Conservation (phyloP, 257 asterid genomes). For the Phtheirospermum japonicum region DNA sequence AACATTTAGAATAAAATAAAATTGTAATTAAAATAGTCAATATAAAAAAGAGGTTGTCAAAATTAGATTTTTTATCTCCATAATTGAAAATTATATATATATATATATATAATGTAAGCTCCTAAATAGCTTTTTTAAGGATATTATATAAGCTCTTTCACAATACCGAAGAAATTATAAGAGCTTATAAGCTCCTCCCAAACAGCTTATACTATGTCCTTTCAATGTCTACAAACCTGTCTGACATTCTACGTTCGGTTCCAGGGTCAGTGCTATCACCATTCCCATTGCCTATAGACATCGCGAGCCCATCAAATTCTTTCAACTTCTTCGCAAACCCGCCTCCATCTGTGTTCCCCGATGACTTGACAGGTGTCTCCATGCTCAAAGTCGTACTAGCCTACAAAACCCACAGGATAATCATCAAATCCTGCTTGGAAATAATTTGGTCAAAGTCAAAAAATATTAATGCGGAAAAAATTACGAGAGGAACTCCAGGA, state of each 20-base stretch:
- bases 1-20: too few species aligned
- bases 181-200: background rate
- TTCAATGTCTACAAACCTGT: constrained; percentile 56
- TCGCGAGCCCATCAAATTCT: constrained; percentile 80
- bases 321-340: constrained; percentile 58
- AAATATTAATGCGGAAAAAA: constrained; percentile 22
- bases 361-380: constrained; percentile 61
- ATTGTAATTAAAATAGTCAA: too few species aligned
- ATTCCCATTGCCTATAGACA: constrained; percentile 75
- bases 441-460: constrained; percentile 1
- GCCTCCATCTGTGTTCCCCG: constrained; percentile 57
- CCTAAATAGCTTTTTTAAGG: background rate
- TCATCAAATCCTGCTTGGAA: constrained; percentile 13
- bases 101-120: background rate
- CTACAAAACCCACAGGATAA: constrained; percentile 35
- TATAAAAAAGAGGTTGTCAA: too few species aligned
- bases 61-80: too few species aligned
- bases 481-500: constrained; percentile 86
- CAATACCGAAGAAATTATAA: background rate
- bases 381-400: constrained; percentile 58
- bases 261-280: constrained; percentile 55
- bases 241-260: constrained; percentile 51
- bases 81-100: too few species aligned
- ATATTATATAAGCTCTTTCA: background rate
- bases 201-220: constrained; percentile 10